Conservation (phyloP, 1,284 basidiomycete genomes). For the Malassezia sympodialis region DNA sequence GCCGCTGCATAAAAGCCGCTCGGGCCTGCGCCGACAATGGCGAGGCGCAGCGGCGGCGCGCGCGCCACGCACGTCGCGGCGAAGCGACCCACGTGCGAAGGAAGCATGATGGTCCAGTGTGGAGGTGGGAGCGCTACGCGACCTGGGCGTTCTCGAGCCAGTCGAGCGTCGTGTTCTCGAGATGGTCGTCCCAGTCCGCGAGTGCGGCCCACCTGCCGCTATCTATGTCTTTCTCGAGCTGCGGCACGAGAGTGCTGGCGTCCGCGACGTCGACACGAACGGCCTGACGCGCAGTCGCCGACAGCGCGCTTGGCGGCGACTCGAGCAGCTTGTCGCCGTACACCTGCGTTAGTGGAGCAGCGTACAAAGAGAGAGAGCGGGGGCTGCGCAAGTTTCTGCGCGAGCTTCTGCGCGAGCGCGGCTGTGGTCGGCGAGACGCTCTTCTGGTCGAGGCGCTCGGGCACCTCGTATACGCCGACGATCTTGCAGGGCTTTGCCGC, state of each 20-base stretch:
- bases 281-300: background rate
- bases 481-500: background rate
- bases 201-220: slow-evolving; percentile 4
- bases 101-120: background rate
- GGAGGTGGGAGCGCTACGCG: background rate
- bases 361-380: slow-evolving; percentile 7
- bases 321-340: slow-evolving; percentile 5
- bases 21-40: slow-evolving; percentile 78
- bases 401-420: slow-evolving; percentile 11
- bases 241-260: background rate
- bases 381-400: background rate
- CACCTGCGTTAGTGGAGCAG: background rate
- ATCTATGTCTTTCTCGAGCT: background rate
- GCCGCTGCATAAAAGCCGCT: slow-evolving; percentile 84
- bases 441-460: slow-evolving; percentile 4
- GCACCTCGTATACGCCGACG: slow-evolving; percentile 19
- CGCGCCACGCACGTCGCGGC: background rate
- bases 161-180: slow-evolving; percentile 11
- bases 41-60: slow-evolving; percentile 51
- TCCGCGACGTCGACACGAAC: background rate
- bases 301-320: background rate
- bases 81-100: background rate
- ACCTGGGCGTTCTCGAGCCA: slow-evolving; percentile 8
- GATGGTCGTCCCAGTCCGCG: slow-evolving; percentile 18
- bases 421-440: slow-evolving; percentile 5